These are phyloP conservation scores for Nemania sp. DNA, from an alignment of 2,329 filamentous ascomycete species.

Conservation along the genomic window DNA sequence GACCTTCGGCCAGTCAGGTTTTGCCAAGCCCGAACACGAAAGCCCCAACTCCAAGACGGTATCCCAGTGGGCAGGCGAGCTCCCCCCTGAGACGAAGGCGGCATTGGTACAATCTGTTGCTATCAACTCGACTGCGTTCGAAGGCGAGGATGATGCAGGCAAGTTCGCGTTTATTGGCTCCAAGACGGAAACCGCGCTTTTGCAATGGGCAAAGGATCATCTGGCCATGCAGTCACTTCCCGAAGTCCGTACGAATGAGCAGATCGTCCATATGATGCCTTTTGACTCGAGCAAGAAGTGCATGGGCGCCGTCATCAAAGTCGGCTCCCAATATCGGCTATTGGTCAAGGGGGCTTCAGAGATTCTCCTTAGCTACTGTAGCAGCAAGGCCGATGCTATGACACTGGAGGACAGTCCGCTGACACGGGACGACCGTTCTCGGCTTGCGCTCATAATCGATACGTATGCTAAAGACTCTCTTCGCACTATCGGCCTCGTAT, in stretches of 20 bases:
- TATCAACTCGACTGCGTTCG: constrained; percentile 64
- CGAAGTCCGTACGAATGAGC: constrained; percentile 51
- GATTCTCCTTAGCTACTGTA: constrained; percentile 54
- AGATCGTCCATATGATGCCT: constrained; percentile 55
- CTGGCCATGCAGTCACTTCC: constrained; percentile 54
- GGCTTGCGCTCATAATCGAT: constrained; percentile 59
- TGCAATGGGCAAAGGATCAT: constrained; percentile 55
- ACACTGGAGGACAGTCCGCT: constrained; percentile 54
- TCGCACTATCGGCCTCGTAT: constrained; percentile 75
- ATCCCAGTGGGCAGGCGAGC: constrained; percentile 39
- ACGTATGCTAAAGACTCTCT: constrained; percentile 69
- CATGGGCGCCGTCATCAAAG: constrained; percentile 59
- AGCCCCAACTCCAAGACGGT: constrained; percentile 30
- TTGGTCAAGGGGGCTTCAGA: constrained; percentile 62
- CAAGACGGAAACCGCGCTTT: constrained; percentile 61
- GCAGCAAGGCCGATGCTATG: constrained; percentile 38
- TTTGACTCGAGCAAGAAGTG: constrained; percentile 61
- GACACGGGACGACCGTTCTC: constrained; percentile 59
- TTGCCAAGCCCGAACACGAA: constrained; percentile 35
- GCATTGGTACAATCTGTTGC: constrained; percentile 50
- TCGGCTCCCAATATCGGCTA: constrained; percentile 52
- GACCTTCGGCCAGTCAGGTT: constrained; percentile 57
- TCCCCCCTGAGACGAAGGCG: constrained; percentile 40
- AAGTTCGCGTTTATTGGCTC: constrained; percentile 56
- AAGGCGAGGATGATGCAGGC: constrained; percentile 53